These are phyloP conservation scores for Fusarium dlaminii DNA, from an alignment of 2,329 filamentous ascomycete species.

Conservation along the genomic window DNA sequence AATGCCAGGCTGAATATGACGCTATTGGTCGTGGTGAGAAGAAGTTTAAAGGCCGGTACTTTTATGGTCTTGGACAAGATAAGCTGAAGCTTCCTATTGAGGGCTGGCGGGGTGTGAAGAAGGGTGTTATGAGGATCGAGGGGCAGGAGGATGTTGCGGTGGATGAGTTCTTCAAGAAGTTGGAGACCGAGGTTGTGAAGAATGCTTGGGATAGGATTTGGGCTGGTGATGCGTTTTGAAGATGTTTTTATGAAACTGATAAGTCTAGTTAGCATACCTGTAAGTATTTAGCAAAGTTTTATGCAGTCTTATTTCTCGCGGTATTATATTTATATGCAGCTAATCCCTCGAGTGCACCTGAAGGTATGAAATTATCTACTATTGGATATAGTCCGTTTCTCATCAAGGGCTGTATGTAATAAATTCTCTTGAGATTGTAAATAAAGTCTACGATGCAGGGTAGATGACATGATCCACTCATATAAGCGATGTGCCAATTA, in stretches of 20 bases:
- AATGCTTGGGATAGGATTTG: neutral
- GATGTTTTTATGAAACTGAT: no score
- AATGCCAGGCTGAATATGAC: neutral
- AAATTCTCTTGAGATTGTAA: neutral
- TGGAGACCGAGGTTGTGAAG: neutral
- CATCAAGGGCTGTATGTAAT: no score
- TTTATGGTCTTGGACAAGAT: neutral
- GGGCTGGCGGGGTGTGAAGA: neutral
- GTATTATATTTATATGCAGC: no score
- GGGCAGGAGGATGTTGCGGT: neutral
- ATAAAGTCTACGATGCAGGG: neutral
- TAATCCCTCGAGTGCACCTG: no score
- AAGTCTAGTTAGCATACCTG: no score
- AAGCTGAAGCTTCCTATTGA: conserved; percentile 4
- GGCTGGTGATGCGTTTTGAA: neutral
- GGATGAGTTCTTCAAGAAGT: neutral
- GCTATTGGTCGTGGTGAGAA: neutral
- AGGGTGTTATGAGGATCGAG: neutral
- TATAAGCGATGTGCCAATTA: neutral
- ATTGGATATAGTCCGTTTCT: no score
- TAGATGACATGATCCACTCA: neutral
- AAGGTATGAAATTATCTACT: no score
- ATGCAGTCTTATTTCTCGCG: no score
- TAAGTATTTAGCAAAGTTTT: no score
- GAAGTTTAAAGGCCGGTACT: neutral